Evolutionary conservation across 192 early-diverging fungal species (phyloP), one percentile per base, ranked within the genome.

Genomic region (Coemansia sp.): DNA sequence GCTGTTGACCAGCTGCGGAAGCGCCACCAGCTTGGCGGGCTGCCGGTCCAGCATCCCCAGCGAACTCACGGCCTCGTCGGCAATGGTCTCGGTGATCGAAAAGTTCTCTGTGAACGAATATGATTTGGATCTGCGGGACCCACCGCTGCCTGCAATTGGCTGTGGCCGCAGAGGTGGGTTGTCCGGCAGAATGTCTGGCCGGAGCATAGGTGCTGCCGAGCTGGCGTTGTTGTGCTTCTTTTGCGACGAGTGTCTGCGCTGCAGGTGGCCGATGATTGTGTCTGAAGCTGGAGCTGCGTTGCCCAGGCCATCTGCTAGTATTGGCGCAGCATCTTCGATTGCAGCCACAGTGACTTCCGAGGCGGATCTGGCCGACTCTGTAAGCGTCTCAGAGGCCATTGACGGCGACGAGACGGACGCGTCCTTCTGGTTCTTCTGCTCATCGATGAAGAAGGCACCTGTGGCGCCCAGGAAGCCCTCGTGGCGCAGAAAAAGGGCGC

Each of bases 391-490:
- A 6, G 44, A 47, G 44, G 7, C 44, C 44, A 23, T 19, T 2
- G 20, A 47, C 44, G 44, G 11, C 13, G 44, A 20, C 5, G 44
- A 47, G 19, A 13, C 19, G 20, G 20, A 5, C 6, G 20, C 2
- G 44, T 23, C 23, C 25, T 10, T 47, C 11, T 47, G 44, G 6
- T 47, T 19, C 44, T 28, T 53, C 9, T 52, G 28, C 54, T 65
- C 64, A 33, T 59, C 45, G 0, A 31, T 55, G 27, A 82, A 64
- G 57, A 73, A 82, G 15, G 97, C 97, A 7, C 97, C 97, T 27
- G 93, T 87, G 1, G 95, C 94, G 14, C 97, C 97, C 33, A 99
- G 76, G 60, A 94, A 97, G 7, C 97, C 97, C 82, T 99, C 97
- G 72, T 99, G 97, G 41, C 95, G 90, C 47, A 99, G 71, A 64